Evolutionary conservation across 2,329 filamentous ascomycete species (phyloP).

Genomic region (Ophiostoma novo-ulmi): DNA sequence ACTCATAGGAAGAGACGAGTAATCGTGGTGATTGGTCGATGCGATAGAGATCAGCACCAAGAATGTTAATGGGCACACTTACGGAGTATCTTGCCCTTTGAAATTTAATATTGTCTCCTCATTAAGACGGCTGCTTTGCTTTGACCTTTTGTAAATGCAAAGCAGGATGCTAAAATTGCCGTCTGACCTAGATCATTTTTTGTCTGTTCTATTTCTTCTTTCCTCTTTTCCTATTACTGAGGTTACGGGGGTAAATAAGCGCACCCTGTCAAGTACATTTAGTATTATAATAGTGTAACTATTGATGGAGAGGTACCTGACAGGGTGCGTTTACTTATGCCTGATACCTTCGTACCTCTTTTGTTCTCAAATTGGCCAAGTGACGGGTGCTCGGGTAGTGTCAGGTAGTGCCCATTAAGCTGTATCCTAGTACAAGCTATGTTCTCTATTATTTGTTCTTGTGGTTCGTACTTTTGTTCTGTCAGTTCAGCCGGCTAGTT

Average conservation of each 20-base stretch:
- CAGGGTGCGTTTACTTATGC: no score
- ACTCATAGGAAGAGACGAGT: neutral
- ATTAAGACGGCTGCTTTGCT: neutral
- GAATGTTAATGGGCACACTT: neutral
- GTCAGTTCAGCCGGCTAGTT: neutral
- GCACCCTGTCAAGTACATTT: no score
- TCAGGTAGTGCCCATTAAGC: neutral
- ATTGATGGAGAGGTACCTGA: no score
- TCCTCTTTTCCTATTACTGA: neutral
- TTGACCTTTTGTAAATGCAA: neutral
- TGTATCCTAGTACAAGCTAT: neutral
- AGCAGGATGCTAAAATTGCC: neutral
- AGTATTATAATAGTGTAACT: no score
- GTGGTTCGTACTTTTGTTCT: neutral
- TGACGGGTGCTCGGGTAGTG: constrained; percentile 9
- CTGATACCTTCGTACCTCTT: no score
- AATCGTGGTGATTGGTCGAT: neutral
- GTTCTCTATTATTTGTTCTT: neutral
- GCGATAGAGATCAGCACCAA: neutral
- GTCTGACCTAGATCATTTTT: neutral
- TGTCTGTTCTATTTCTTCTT: neutral
- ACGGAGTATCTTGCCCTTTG: neutral
- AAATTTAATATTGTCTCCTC: neutral
- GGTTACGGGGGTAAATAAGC: no score
- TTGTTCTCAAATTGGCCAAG: neutral